Evolutionary conservation across 2,329 filamentous ascomycete genomes (phyloP), one percentile per base, ranked within the genome.

Genomic region (Westerdykella sp.): DNA sequence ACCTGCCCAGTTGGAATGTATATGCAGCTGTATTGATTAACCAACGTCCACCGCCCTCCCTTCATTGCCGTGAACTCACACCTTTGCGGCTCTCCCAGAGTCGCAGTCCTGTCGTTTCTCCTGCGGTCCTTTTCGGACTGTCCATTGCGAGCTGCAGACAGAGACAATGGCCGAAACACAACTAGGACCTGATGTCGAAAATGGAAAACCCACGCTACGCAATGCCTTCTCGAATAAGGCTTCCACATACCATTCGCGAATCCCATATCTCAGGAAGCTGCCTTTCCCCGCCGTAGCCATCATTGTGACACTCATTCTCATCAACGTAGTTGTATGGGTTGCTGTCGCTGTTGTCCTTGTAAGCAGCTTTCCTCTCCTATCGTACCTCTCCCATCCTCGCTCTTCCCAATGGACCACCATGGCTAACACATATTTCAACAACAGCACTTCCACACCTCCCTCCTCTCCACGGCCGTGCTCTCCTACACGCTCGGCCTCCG

Each of bases 401-500:
- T n/a, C 12, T 16, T 31, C 37, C 34, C 6, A 21, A 21, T 21
- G 18, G 18, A 21, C 18, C 18, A 38, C 14, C 12, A 30, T 35
- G 11, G 40, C 18, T 41, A 44, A 41, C 12, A 31, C n/a, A n/a
- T n/a, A n/a, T 9, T 11, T 25, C 13, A 2, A 6, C 18, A 21
- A 3, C 21, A 66, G 62, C 62, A 65, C 41, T 65, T 53, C 37
- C 56, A 61, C 46, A 78, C 75, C 1, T 70, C 75, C 0, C 77
- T 96, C 49, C 80, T 90, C 39, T 85, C 85, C 2, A 84, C 89
- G 2, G 87, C 89, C 1, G 81, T 90, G 2, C 78, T 97, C 1
- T 83, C 90, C 21, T 97, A 94, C 66, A 87, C 87, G 0, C 78
- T 97, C 10, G 91, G 91, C 2, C 77, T 97, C 11, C 84, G 91